Base-by-base conservation (phyloP, 2,329 filamentous ascomycete genomes). In the Paraphoma sp. region DNA sequence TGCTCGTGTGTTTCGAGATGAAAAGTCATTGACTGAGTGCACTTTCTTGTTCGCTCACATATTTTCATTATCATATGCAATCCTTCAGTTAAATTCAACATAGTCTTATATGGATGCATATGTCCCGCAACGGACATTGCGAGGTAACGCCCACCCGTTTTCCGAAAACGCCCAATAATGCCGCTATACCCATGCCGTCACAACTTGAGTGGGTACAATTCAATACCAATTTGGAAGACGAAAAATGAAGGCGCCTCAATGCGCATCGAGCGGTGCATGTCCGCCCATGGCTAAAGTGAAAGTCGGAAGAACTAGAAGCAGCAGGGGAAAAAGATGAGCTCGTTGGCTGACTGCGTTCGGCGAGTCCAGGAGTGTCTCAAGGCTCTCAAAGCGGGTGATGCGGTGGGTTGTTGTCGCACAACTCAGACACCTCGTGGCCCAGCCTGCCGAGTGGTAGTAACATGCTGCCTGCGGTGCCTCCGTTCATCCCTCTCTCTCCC, bases 391-490 rank as follows among this genome's bases (percentile, higher is more conserved):
- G 2, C 16, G 33, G 33, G n/a, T n/a, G 16, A n/a, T 8, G 11
- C 40, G 33, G 14, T 42, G 14, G 40, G 10, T 42, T 10, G 16
- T 4, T 17, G 53, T 49, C 28, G 42, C 28, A 51, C 49, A 36
- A 14, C 17, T 60, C 49, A 62, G 4, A 40, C 31, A 28, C 47
- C 44, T 18, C 38, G 56, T 33, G 56, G 51, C 5, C 36, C 46
- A 4, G 38, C 28, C 10, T 14, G 57, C 38, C 58, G 54, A 33
- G 29, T 31, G 16, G 38, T 46, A 10, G 60, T 45, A 38, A 56
- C 58, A 58, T 65, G 63, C 51, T 65, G 63, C 28, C 48, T 46
- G n/a, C 57, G 52, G 28, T 57, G 62, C 45, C 40, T 46, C 38
- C 55, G 48, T 6, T 53, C 52, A 10, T 56, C 52, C 18, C 63